Evolutionary conservation across 2,329 filamentous ascomycete genomes (phyloP), one percentile per base, ranked within the genome.

Genomic region (Sclerotinia nivalis): DNA sequence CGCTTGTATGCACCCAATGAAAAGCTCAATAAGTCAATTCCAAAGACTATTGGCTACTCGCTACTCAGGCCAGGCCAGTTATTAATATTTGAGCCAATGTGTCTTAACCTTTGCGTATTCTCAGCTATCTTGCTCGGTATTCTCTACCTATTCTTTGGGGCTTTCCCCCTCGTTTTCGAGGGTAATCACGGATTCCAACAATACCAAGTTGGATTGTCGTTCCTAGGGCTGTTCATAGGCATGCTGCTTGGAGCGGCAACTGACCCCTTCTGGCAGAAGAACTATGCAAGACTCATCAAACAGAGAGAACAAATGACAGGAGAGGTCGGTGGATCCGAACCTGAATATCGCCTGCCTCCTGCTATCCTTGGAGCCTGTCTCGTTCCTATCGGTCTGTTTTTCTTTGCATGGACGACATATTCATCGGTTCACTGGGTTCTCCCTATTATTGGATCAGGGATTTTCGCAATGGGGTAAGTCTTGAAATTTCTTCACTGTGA

Each of bases 111-210:
- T 37, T 96, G 93, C 80, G 81, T 96, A 31, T 91, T 94, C 75
- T 92, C 92, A 0, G 93, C 93, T 52, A 87, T 97, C 68, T 83
- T 97, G n/a, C 84, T 97, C 10, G 94, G 93, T 7, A 91, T 97
- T 58, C 82, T 97, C 2, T 97, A 97, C 78, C 87, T 97, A 52
- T 97, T 96, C 83, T 96, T 97, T 78, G 93, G 93, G 28, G 93
- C 93, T 0, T 97, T 97, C 76, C 87, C 91, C 7, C 82, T 96
- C 58, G 89, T 97, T 22, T 97, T 97, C 77, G 79, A 84, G 37
- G 86, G 85, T 58, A 89, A 91, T 60, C 91, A 96, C 78, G 88
- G 87, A 28, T 93, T 97, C 82, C 88, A 87, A 67, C 82, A 93
- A 15, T 96, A 91, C 84, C 91, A 97, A 80, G 84, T 87, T 15